A percentile compares a stretch with the other conserved stretches of the same genome.
Conservation (phyloP, 495 filamentous ascomycete species). For the Aspergillus bertholletiae region DNA sequence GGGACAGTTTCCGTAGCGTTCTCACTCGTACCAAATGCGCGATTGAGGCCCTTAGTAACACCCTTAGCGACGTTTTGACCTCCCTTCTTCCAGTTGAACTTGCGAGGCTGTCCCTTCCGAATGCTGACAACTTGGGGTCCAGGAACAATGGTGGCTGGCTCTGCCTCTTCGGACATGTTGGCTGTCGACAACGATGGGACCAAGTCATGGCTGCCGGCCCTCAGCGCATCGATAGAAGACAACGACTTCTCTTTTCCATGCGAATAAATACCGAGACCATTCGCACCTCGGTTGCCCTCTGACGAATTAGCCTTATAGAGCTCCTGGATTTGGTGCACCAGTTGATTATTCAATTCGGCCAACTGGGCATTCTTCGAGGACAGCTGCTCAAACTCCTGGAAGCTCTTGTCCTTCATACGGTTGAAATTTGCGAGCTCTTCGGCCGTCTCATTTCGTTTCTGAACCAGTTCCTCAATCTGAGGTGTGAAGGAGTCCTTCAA, state of each 20-base stretch:
- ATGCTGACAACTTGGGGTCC: slow-evolving; percentile 91
- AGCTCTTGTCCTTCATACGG: slow-evolving; percentile 81
- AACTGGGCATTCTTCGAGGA: slow-evolving; percentile 91
- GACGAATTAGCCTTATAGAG: slow-evolving; percentile 77
- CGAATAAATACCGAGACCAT: slow-evolving; percentile 84
- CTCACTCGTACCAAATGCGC: slow-evolving; percentile 61
- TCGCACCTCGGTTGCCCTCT: slow-evolving; percentile 52
- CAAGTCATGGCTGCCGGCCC: slow-evolving; percentile 48
- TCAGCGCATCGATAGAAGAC: slow-evolving; percentile 56
- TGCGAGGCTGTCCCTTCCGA: slow-evolving; percentile 85
- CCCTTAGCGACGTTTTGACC: slow-evolving; percentile 90
- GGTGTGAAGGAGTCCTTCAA: slow-evolving; percentile 76
- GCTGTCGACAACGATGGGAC: slow-evolving; percentile 51
- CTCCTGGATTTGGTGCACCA: slow-evolving; percentile 91
- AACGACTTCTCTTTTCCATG: slow-evolving; percentile 70
- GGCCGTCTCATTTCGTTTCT: slow-evolving; percentile 73
- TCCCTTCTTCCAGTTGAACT: slow-evolving; percentile 98
- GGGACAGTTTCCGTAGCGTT: slow-evolving; percentile 37
- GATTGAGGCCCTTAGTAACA: slow-evolving; percentile 87
- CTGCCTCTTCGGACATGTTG: slow-evolving; percentile 61
- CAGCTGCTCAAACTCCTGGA: slow-evolving; percentile 92
- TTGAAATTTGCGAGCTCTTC: slow-evolving; percentile 79
- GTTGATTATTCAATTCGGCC: slow-evolving; percentile 87
- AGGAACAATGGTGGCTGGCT: slow-evolving; percentile 63
- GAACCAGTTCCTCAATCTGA: slow-evolving; percentile 79